Conservation (phyloP, 116 monocot species). For the Cymodocea nodosa region DNA sequence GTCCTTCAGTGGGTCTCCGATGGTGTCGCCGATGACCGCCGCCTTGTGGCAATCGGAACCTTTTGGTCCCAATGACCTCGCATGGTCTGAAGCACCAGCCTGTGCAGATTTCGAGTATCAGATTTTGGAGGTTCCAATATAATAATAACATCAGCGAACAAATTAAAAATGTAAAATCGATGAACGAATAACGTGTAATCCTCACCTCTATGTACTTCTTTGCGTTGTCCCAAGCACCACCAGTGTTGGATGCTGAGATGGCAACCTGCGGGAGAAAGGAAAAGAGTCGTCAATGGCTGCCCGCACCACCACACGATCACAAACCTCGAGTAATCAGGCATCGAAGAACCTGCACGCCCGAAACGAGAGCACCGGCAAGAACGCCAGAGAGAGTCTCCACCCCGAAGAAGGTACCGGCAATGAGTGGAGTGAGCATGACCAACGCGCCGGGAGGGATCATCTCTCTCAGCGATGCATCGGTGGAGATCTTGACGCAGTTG, state of each 20-base stretch:
- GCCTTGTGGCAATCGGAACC: constrained; percentile 84
- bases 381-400: constrained; percentile 22
- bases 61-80: constrained; percentile 57
- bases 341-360: constrained; percentile 11
- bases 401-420: constrained; percentile 20
- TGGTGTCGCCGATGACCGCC: constrained; percentile 26
- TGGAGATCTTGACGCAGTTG: constrained; percentile 19
- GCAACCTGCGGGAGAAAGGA: constrained; percentile 10
- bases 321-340: neutral
- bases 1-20: constrained; percentile 22
- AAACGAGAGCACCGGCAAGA: constrained; percentile 21
- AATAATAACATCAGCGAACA: too few species aligned
- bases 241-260: constrained; percentile 20
- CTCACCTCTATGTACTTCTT: constrained; percentile 25
- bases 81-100: constrained; percentile 76
- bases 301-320: neutral
- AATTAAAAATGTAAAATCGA: too few species aligned
- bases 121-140: neutral
- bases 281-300: neutral
- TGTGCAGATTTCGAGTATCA: constrained; percentile 10
- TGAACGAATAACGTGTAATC: too few species aligned
- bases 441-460: constrained; percentile 20
- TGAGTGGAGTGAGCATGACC: constrained; percentile 21
- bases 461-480: constrained; percentile 20
- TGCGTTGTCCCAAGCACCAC: constrained; percentile 24